Conservation (phyloP, 345 rosid genomes). For the Eucalyptus albens region DNA sequence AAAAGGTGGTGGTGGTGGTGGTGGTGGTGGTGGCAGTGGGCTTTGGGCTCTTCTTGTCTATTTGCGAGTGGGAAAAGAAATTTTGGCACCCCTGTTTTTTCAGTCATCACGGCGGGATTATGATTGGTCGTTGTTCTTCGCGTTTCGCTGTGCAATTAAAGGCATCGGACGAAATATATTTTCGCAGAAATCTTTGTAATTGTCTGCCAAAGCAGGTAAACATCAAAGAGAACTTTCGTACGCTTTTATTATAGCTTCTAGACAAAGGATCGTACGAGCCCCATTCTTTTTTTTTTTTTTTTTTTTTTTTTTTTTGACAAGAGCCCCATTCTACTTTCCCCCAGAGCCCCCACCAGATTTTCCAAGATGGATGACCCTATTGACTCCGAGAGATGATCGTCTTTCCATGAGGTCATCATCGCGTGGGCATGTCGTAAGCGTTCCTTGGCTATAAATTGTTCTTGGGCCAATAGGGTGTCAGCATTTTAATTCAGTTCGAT, state of each 20-base stretch:
- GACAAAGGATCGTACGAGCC: not conserved
- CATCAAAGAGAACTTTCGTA: not conserved
- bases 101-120: not conserved
- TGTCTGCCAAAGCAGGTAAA: not conserved
- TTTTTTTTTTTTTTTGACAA: too few relatives aligned
- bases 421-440: not conserved
- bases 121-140: not conserved
- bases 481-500: too few relatives aligned
- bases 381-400: not conserved
- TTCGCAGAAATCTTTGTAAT: not conserved
- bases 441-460: not conserved
- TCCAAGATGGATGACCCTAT: not conserved
- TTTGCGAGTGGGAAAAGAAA: not conserved
- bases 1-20: not conserved
- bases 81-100: not conserved
- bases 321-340: not conserved
- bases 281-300: too few relatives aligned
- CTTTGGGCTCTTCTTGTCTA: not conserved
- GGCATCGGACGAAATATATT: not conserved
- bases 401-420: not conserved
- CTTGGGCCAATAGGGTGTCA: too few relatives aligned
- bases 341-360: not conserved
- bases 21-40: not conserved
- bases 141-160: not conserved
- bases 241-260: not conserved